Evolutionary conservation across 345 rosid species (phyloP), one percentile per base, ranked within the genome.

Genomic region (Triadica sebifera): DNA sequence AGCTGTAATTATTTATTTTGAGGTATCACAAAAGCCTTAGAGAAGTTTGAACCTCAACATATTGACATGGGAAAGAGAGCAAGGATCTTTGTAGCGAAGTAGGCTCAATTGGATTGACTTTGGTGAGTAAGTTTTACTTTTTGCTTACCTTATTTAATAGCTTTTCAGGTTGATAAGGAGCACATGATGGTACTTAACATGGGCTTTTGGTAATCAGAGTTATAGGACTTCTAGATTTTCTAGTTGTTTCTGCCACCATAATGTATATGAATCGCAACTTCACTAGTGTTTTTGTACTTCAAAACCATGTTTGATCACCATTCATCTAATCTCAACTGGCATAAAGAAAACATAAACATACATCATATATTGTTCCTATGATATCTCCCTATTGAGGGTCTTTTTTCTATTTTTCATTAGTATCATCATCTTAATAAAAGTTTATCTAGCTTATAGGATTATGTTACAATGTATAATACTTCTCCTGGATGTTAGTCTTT

Each of bases 91-190:
- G 10, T 15, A 6, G 56, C 38, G 22, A n/a, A 34, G 6, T 12
- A 49, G 20, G 45, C 56, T 17, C 51, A 3, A 51, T 3, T 68
- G 58, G 41, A 16, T 29, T 47, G 39, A 25, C 38, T 68, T 67
- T 64, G 49, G 49, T 24, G 62, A 22, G 62, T 22, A 10, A 24
- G 22, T 19, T 38, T 38, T 39, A 63, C 43, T 63, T 39, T 37
- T 2, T 39, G n/a, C 67, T n/a, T 63, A 2, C 46, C 67, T 19
- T 63, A 63, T 58, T 58, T 58, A 58, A 24, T 7, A 62, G 34
- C 29, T 41, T n/a, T 16, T 39, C 17, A 63, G 67, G 49, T 63
- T 22, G 67, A 64, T 45, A 67, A 67, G 24, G 49, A 63, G 22
- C 4, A 38, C 39, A 24, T 9, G 58, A 67, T 49, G 9, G 4